Percentiles rank a stretch among this genome's conserved stretches.
phyloP scores from a whole-genome alignment of 192 early-diverging fungal genomes.

The Backusella morwellensis region DNA sequence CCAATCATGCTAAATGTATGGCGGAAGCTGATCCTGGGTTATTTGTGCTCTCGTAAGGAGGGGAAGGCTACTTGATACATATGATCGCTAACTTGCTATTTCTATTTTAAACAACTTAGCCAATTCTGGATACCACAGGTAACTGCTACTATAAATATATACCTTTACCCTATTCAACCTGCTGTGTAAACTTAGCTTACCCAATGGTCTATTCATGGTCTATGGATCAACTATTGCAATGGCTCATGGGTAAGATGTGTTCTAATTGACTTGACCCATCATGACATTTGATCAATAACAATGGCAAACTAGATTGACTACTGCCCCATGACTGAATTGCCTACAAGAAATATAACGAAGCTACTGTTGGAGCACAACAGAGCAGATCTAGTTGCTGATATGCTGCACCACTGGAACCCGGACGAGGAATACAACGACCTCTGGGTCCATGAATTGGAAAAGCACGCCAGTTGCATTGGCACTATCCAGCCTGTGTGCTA shows the following conservation, averaged over 20 bases:
- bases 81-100: not conserved
- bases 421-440: not conserved
- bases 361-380: not conserved
- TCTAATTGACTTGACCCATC: not conserved
- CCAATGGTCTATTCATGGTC: not conserved
- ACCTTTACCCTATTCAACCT: too few species aligned
- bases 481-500: not conserved
- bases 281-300: not conserved
- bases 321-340: not conserved
- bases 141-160: not conserved
- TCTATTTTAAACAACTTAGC: not conserved
- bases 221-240: constrained; percentile 6
- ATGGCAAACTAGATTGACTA: not conserved
- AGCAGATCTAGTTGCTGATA: not conserved
- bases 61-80: not conserved
- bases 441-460: not conserved
- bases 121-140: not conserved
- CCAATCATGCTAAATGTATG: not conserved
- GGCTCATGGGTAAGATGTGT: not conserved
- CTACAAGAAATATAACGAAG: not conserved
- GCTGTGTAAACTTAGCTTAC: not conserved
- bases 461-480: not conserved
- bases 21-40: not conserved
- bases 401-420: not conserved
- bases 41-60: not conserved